Base-by-base conservation (phyloP, 108 stramenopile genomes). In the Conticribra weissflogii region DNA sequence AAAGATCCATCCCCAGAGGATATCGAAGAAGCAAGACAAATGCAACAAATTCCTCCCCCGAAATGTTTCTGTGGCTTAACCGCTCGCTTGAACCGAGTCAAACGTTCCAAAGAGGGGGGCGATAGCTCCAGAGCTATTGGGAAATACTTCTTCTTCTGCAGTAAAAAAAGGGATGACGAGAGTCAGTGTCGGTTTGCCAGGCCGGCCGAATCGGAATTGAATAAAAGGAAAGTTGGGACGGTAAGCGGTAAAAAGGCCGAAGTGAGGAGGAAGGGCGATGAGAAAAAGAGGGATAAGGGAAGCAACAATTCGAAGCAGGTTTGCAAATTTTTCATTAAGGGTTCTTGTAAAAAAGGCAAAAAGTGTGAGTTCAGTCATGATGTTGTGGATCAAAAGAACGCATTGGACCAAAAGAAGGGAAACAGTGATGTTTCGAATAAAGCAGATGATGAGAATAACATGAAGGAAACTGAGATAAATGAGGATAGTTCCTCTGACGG, bases 71-170 rank as follows among this genome's bases (percentile, higher is more conserved):
- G 89, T 72, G 83, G 89, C 0, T 9, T 69, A n/a, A 71, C 78
- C n/a, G 81, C 84, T 44, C 81, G 89, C 23, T 61, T 90, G 47
- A 90, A 90, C 54, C 87, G 87, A 48, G 89, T 90, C 23, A 88
- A 88, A 45, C 60, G 73, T 41, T 85, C 84, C 16, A 83, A 79
- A 30, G 81, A 56, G 63, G 79, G 81, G 9, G 83, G 81, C 28
- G 66, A 86, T 18, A 56, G 50, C 12, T 86, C 86, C 3, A 56
- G 89, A 31, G 89, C 89, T 3, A 63, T 86, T 65, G 89, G 89
- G 25, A 86, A 86, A 16, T 90, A 88, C 54, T 90, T 90, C 55
- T 90, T 90, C 66, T 90, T 90, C 65, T 90, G 89, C 59, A 53
- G 68, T 44, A 86, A 83, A 54, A 62, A 71, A 28, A 73, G 76